phyloP scores from a whole-genome alignment of 345 rosid species.

The Hibiscus syriacus region DNA sequence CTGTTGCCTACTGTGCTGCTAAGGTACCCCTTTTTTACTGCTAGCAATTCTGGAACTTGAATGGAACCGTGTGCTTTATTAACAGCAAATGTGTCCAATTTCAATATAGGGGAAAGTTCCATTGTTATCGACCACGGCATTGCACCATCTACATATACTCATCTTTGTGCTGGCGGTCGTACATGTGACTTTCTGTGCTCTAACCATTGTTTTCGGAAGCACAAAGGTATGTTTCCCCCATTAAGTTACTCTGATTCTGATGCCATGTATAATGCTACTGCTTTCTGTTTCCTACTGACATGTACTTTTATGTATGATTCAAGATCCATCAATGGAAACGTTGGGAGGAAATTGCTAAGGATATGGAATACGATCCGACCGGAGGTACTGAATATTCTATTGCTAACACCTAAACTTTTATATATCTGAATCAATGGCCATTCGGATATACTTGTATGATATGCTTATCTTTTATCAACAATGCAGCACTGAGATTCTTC shows the following conservation, averaged over 20 bases:
- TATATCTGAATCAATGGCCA: neutral
- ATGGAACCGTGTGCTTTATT: neutral
- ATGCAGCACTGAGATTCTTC: neutral
- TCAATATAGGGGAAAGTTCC: conserved; percentile 55
- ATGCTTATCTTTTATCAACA: neutral
- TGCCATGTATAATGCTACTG: neutral
- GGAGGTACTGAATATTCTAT: conserved; percentile 22
- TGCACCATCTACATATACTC: conserved; percentile 81
- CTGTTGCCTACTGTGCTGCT: too few relatives aligned
- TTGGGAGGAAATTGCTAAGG: conserved; percentile 45
- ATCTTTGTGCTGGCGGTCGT: conserved; percentile 71
- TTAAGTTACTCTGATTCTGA: neutral
- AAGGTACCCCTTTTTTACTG: conserved; percentile 23
- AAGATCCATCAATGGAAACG: conserved; percentile 58
- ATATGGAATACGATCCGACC: conserved; percentile 18
- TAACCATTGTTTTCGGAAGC: conserved; percentile 72
- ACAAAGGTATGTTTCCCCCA: conserved; percentile 36
- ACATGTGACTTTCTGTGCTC: conserved; percentile 65
- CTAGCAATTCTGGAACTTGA: neutral
- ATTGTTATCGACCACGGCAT: conserved; percentile 49
- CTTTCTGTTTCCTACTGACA: neutral
- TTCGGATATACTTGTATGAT: neutral
- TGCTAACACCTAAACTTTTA: neutral
- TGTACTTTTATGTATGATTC: neutral
- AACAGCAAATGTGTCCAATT: neutral